Conservation (phyloP, 352 stramenopile species). For the Globisporangium irregulare region DNA sequence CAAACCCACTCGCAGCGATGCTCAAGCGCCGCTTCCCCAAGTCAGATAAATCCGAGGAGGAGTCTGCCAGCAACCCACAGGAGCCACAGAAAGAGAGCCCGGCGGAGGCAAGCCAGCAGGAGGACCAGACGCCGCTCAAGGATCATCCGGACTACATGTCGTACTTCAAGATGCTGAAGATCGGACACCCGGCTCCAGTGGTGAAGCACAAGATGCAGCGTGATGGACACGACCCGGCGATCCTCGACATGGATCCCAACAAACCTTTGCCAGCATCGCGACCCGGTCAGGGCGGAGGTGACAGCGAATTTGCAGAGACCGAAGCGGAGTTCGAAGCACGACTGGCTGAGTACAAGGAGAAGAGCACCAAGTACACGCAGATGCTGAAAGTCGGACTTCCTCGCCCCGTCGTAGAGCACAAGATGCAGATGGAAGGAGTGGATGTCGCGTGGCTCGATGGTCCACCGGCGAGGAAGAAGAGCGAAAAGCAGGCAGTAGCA, state of each 20-base stretch:
- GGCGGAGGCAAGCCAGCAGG: constrained; percentile 9
- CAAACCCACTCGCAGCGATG: constrained; percentile 18
- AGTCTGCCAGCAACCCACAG: not conserved
- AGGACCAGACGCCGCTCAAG: constrained; percentile 45
- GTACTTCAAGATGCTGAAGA: constrained; percentile 85
- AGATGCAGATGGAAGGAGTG: constrained; percentile 81
- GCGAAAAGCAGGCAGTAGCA: constrained; percentile 19
- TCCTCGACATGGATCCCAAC: constrained; percentile 65
- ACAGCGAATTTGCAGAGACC: constrained; percentile 27
- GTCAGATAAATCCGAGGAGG: not conserved
- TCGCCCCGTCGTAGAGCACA: constrained; percentile 66
- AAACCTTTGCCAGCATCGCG: constrained; percentile 33
- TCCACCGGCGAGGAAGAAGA: constrained; percentile 38
- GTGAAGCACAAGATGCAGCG: constrained; percentile 80
- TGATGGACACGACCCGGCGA: constrained; percentile 52
- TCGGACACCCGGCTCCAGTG: constrained; percentile 57
- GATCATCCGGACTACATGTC: constrained; percentile 65
- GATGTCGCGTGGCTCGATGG: constrained; percentile 62
- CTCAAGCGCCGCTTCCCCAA: constrained; percentile 7
- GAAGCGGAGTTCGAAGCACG: constrained; percentile 50
- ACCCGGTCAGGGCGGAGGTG: constrained; percentile 10
- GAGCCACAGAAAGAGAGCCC: constrained; percentile 11
- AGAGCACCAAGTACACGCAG: constrained; percentile 66
- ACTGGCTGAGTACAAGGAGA: constrained; percentile 64
- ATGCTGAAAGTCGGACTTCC: constrained; percentile 83